phyloP scores from a whole-genome alignment of 179 eudicot genomes.

The Beta macrorhiza region DNA sequence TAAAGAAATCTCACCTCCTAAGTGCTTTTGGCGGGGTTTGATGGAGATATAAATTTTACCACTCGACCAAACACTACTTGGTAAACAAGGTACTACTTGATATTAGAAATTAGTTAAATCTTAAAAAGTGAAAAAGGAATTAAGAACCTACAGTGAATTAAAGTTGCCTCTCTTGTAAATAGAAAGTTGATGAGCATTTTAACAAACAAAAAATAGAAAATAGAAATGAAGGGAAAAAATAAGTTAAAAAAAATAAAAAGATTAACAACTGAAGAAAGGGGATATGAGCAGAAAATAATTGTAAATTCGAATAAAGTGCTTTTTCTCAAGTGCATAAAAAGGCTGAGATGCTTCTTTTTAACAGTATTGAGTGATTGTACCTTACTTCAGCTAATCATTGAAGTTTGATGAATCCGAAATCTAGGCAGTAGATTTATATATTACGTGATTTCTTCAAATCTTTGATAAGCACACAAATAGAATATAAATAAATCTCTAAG shows the following conservation, averaged over 20 bases:
- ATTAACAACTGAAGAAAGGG: neutral
- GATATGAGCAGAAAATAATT: neutral
- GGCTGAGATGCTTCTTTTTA: constrained; percentile 11
- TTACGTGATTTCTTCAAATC: neutral
- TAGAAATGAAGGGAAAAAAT: neutral
- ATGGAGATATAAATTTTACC: too few relatives aligned
- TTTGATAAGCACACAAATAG: neutral
- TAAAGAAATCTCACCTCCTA: too few relatives aligned
- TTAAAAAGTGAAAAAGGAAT: too few relatives aligned
- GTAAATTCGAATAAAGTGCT: neutral
- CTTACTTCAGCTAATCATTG: constrained; percentile 18
- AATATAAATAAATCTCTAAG: neutral
- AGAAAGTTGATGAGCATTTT: too few relatives aligned
- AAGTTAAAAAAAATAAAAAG: neutral
- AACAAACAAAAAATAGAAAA: too few relatives aligned
- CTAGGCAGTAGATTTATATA: neutral
- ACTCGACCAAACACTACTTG: too few relatives aligned
- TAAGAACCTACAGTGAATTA: too few relatives aligned
- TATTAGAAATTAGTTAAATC: too few relatives aligned
- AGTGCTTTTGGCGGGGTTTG: too few relatives aligned
- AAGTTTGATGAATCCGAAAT: constrained; percentile 16
- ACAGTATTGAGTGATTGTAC: neutral
- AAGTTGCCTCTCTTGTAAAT: too few relatives aligned
- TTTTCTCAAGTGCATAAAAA: neutral
- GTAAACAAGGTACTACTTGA: too few relatives aligned